These are phyloP conservation scores for Raphanus raphanistrum DNA, from an alignment of 345 rosid species.

Conservation along the genomic window DNA sequence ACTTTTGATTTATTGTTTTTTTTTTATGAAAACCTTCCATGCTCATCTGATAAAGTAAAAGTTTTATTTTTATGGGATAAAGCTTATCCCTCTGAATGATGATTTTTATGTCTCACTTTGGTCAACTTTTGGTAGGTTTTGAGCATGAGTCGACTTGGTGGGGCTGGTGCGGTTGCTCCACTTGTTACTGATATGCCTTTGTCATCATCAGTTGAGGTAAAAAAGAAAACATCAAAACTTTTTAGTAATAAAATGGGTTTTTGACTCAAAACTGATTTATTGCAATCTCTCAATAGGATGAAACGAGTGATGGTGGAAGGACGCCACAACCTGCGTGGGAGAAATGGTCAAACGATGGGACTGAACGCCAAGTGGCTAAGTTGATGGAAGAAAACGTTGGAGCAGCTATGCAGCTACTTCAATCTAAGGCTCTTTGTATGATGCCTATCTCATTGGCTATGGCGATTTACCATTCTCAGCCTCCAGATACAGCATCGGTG, in stretches of 20 bases:
- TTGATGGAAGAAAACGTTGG: conserved; percentile 99
- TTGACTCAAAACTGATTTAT: background rate
- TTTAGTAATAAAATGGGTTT: background rate
- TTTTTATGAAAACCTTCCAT: conserved; percentile 29
- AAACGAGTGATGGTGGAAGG: conserved; percentile 76
- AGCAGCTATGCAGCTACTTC: conserved; percentile 96
- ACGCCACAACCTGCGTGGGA: conserved; percentile 93
- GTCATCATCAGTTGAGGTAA: conserved; percentile 85
- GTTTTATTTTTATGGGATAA: conserved; percentile 20
- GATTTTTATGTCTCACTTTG: conserved; percentile 9
- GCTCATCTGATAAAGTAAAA: conserved; percentile 27
- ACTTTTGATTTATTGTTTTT: background rate
- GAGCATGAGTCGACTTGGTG: conserved; percentile 99
- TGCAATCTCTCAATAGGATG: conserved; percentile 57
- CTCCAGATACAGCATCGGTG: conserved; percentile 67
- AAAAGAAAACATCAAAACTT: conserved; percentile 24
- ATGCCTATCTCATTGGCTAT: conserved; percentile 96
- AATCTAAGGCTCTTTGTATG: conserved; percentile 96
- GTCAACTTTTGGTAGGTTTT: conserved; percentile 70
- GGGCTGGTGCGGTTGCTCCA: conserved; percentile 98
- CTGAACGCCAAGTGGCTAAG: conserved; percentile 92
- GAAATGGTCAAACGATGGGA: conserved; percentile 95
- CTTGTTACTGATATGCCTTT: conserved; percentile 93
- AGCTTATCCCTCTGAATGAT: conserved; percentile 30
- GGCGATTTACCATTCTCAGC: conserved; percentile 85